Conservation (phyloP, 2,329 filamentous ascomycete genomes). For the Pseudogymnoascus sp. region DNA sequence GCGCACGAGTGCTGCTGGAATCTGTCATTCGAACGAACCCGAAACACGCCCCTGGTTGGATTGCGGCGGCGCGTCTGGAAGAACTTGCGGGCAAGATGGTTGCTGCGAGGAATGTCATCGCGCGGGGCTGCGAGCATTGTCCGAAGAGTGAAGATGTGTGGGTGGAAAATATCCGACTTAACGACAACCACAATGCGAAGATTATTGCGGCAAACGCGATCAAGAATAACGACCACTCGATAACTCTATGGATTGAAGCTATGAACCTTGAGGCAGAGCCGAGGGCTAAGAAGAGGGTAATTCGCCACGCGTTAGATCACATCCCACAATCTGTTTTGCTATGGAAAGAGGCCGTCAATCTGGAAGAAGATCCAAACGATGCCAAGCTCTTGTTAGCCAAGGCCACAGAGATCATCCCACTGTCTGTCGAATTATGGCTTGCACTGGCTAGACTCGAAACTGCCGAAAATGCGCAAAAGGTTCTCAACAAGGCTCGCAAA, state of each 20-base stretch:
- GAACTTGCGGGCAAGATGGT: slow-evolving; percentile 89
- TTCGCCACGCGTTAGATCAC: slow-evolving; percentile 83
- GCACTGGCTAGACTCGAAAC: slow-evolving; percentile 84
- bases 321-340: slow-evolving; percentile 89
- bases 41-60: slow-evolving; percentile 90
- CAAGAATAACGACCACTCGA: slow-evolving; percentile 80
- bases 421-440: slow-evolving; percentile 92
- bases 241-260: slow-evolving; percentile 87
- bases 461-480: slow-evolving; percentile 85
- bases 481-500: slow-evolving; percentile 91
- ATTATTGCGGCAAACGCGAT: slow-evolving; percentile 92
- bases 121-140: slow-evolving; percentile 80
- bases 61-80: slow-evolving; percentile 85
- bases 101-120: slow-evolving; percentile 79
- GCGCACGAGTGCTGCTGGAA: slow-evolving; percentile 84
- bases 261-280: slow-evolving; percentile 83
- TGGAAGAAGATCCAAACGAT: slow-evolving; percentile 84
- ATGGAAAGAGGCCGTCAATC: slow-evolving; percentile 97
- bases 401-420: slow-evolving; percentile 88
- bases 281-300: slow-evolving; percentile 83
- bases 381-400: slow-evolving; percentile 85
- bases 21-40: slow-evolving; percentile 97
- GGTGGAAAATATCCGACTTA: slow-evolving; percentile 91
- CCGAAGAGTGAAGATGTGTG: slow-evolving; percentile 93
- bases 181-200: slow-evolving; percentile 88